phyloP scores from a whole-genome alignment of 176 grass and related monocot genomes.

The Bothriochloa decipiens region DNA sequence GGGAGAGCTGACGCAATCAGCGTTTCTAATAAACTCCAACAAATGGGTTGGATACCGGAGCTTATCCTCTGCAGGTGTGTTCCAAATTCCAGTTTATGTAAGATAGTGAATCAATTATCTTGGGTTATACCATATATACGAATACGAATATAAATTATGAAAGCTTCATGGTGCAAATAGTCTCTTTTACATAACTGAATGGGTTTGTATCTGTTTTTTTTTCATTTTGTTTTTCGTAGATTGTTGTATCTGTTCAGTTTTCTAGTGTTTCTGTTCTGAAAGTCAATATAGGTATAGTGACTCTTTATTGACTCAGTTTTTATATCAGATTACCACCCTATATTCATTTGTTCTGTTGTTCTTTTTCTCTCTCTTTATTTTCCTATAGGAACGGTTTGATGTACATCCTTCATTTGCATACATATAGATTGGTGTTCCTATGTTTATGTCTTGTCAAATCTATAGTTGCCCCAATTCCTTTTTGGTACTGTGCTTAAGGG shows the following conservation, averaged over 20 bases:
- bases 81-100: slow-evolving; percentile 10
- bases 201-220: neutral
- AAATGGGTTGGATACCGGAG: slow-evolving; percentile 92
- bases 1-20: slow-evolving; percentile 78
- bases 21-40: slow-evolving; percentile 72
- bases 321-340: neutral
- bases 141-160: neutral
- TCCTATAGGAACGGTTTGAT: neutral
- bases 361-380: neutral
- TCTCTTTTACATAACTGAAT: slow-evolving; percentile 9
- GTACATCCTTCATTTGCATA: neutral
- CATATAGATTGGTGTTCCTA: neutral
- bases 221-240: neutral
- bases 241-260: neutral
- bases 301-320: neutral
- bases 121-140: neutral
- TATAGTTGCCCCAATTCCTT: neutral
- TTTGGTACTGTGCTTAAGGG: neutral
- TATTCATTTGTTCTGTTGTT: neutral
- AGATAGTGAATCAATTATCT: neutral
- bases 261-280: neutral
- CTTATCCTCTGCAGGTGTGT: slow-evolving; percentile 82
- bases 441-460: neutral
- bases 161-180: neutral
- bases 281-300: neutral